A percentile compares a stretch with the other conserved stretches of the same genome.
These are phyloP conservation scores for Rhipidocladum racemiflorum DNA, from an alignment of 176 grass and related monocot species.

Conservation along the genomic window DNA sequence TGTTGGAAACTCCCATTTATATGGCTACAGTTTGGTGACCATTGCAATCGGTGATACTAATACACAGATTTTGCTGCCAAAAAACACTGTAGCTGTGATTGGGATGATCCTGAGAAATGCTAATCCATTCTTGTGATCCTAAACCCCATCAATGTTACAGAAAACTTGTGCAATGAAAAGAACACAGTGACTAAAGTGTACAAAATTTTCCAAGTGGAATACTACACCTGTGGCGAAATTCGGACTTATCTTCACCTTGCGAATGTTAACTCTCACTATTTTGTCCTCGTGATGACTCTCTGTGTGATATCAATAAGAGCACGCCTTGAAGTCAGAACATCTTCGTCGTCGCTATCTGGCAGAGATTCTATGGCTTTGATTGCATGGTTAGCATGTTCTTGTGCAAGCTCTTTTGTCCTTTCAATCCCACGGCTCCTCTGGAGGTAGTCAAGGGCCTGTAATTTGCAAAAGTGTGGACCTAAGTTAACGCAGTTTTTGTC, in stretches of 20 bases:
- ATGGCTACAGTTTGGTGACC: slow-evolving; percentile 20
- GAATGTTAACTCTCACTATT: slow-evolving; percentile 37
- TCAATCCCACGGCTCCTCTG: slow-evolving; percentile 74
- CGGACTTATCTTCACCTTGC: slow-evolving; percentile 13
- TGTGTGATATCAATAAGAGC: slow-evolving; percentile 73
- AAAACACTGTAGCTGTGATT: slow-evolving; percentile 11
- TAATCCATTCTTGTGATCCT: not conserved
- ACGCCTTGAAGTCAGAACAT: slow-evolving; percentile 66
- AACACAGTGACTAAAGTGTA: slow-evolving; percentile 40
- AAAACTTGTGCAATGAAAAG: slow-evolving; percentile 39
- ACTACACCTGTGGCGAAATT: slow-evolving; percentile 3
- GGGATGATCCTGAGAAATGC: slow-evolving; percentile 9
- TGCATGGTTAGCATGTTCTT: slow-evolving; percentile 51
- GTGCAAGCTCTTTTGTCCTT: slow-evolving; percentile 65
- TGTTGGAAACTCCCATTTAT: slow-evolving; percentile 17
- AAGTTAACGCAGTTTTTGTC: not conserved
- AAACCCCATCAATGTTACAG: slow-evolving; percentile 24
- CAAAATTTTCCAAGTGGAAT: slow-evolving; percentile 43
- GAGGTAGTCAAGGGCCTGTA: slow-evolving; percentile 65
- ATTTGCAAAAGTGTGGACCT: slow-evolving; percentile 15
- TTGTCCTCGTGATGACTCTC: slow-evolving; percentile 72
- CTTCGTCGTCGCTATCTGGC: slow-evolving; percentile 74
- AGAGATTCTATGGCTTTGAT: slow-evolving; percentile 74
- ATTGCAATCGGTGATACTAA: slow-evolving; percentile 21
- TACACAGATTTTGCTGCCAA: slow-evolving; percentile 28